Percentiles rank a stretch among this genome's conserved stretches.
Evolutionary conservation across 192 early-diverging fungal species (phyloP).

Genomic region (Piromyces finnis): DNA sequence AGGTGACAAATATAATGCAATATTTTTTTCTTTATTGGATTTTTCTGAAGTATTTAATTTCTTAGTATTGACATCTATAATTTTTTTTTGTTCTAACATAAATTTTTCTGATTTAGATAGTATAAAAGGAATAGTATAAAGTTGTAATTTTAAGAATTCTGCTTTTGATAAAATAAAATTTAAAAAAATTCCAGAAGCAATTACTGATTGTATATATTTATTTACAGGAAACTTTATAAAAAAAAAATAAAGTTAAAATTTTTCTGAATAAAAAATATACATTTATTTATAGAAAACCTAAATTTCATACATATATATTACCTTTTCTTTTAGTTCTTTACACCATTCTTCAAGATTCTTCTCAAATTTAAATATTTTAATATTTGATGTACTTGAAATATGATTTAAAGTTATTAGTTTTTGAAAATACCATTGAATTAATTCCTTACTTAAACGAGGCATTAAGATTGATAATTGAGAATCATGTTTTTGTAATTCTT

Average conservation of each 20-base stretch:
- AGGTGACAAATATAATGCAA: background rate
- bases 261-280: too few relatives aligned
- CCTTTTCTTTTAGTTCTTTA: background rate
- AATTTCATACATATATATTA: background rate
- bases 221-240: background rate
- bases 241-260: too few relatives aligned
- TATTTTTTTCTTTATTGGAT: background rate
- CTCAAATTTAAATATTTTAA: background rate
- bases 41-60: background rate
- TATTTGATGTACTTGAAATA: background rate
- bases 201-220: background rate
- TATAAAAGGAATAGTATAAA: background rate
- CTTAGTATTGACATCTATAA: background rate
- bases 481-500: background rate
- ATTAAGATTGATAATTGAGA: background rate
- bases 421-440: background rate
- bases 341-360: background rate
- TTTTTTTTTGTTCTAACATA: background rate
- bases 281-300: too few relatives aligned
- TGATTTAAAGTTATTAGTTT: background rate
- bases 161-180: background rate
- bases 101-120: background rate
- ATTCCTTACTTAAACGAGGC: background rate
- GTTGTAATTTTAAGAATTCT: background rate
- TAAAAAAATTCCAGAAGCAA: background rate